Evolutionary conservation across 2,329 filamentous ascomycete genomes (phyloP), one percentile per base, ranked within the genome.

Genomic region (Sporothrix phasma): DNA sequence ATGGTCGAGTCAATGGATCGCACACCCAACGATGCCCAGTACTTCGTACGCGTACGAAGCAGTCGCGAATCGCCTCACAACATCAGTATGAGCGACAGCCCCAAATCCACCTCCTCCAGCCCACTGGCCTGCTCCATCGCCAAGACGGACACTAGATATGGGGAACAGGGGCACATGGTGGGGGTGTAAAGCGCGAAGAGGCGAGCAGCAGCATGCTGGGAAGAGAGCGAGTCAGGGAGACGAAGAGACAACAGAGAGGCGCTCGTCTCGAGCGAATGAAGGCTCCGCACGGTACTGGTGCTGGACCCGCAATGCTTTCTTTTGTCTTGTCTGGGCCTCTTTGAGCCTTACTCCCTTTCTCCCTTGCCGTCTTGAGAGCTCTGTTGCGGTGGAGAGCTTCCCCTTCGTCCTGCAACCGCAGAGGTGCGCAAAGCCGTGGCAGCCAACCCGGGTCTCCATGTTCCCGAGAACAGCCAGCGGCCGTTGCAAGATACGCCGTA

Each of bases 131-230:
- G 41, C 41, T 47, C 53, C 65, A 62, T 62, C 46, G 46, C 60
- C 60, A 62, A 62, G 31, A 17, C 60, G 46, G 46, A 22, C 29
- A 41, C 58, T 49, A 61, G 26, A 31, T 31, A 49, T 59, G 56
- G 41, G n/a, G n/a, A n/a, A n/a, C n/a, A n/a, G n/a, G n/a, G n/a
- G n/a, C n/a, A n/a, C n/a, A n/a, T n/a, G n/a, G n/a, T n/a, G n/a
- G 41, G 58, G 41, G 56, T 60, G 26, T 60, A 22, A 60, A 37
- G 26, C 58, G 58, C 58, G 41, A 47, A 59, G 58, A 47, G 61
- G 58, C 46, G 60, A 61, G 47, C n/a, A 37, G 22, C 29, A 37
- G 51, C 10, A 54, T 11, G n/a, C 22, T 56, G 51, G 51, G 51
- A 34, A 37, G 31, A 15, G 39, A 47, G 39, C 53, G 58, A 37